Conservation (phyloP, 495 filamentous ascomycete species). For the Penicillium alfredii region DNA sequence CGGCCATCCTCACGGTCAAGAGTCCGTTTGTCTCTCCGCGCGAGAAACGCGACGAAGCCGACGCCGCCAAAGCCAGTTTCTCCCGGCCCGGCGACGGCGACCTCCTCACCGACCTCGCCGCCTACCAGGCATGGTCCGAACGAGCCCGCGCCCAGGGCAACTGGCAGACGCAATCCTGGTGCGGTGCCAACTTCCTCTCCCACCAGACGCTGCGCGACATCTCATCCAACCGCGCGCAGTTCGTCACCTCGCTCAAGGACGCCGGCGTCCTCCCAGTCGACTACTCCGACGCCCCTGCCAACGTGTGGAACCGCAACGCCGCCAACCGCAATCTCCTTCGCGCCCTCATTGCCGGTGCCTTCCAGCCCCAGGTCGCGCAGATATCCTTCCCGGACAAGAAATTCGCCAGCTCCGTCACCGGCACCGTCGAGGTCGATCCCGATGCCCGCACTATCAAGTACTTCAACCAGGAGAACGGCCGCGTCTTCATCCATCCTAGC, state of each 20-base stretch:
- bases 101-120: conserved; percentile 75
- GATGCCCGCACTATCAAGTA: conserved; percentile 89
- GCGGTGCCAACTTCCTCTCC: conserved; percentile 82
- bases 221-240: conserved; percentile 76
- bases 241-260: conserved; percentile 78
- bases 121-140: conserved; percentile 74
- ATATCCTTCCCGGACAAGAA: conserved; percentile 94
- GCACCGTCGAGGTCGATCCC: conserved; percentile 86
- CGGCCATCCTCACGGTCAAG: conserved; percentile 77
- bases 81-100: conserved; percentile 68
- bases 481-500: conserved; percentile 87
- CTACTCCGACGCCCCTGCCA: conserved; percentile 29
- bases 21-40: conserved; percentile 79
- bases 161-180: conserved; percentile 66
- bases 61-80: conserved; percentile 70
- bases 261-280: conserved; percentile 65
- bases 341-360: conserved; percentile 82
- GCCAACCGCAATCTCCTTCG: conserved; percentile 62
- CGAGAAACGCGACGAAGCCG: conserved; percentile 74
- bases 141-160: conserved; percentile 51
- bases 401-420: conserved; percentile 75
- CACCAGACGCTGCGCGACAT: conserved; percentile 81
- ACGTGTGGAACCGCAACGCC: conserved; percentile 48
- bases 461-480: conserved; percentile 76
- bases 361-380: conserved; percentile 83